Evolutionary conservation across 805 yeast species (phyloP).

Genomic region (Suhomyces prunicola): DNA sequence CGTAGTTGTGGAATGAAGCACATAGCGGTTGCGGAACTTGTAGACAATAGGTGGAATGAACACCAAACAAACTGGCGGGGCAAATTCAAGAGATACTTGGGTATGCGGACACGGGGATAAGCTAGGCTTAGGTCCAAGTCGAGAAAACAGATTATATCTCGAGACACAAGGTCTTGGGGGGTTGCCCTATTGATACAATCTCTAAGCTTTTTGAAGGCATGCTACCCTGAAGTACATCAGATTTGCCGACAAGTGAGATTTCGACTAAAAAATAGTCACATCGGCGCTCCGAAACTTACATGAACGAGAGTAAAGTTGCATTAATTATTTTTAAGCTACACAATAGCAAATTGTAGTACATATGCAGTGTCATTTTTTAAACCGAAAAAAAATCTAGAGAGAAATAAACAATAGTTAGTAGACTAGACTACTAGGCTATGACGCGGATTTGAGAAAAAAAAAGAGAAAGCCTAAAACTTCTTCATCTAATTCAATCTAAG

Average conservation of each 20-base stretch:
- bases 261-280: not conserved
- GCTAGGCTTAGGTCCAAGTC: not conserved
- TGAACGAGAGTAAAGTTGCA: not conserved
- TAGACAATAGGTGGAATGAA: not conserved
- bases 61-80: not conserved
- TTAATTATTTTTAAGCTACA: not conserved
- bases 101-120: not conserved
- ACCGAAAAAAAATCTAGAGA: not conserved
- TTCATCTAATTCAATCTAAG: not conserved
- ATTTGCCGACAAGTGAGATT: not conserved
- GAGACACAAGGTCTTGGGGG: not conserved
- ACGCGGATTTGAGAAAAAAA: not conserved
- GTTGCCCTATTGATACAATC: not conserved
- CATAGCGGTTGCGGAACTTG: not conserved
- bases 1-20: not conserved
- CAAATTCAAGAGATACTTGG: not conserved
- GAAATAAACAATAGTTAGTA: not conserved
- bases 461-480: not conserved
- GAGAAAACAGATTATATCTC: not conserved
- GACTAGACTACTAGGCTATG: not conserved
- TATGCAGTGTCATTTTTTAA: not conserved
- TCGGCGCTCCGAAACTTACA: not conserved
- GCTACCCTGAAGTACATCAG: not conserved
- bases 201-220: not conserved
- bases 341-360: not conserved